Conservation (phyloP, 1,139 yeast species). For the Pneumocystis sp. region DNA sequence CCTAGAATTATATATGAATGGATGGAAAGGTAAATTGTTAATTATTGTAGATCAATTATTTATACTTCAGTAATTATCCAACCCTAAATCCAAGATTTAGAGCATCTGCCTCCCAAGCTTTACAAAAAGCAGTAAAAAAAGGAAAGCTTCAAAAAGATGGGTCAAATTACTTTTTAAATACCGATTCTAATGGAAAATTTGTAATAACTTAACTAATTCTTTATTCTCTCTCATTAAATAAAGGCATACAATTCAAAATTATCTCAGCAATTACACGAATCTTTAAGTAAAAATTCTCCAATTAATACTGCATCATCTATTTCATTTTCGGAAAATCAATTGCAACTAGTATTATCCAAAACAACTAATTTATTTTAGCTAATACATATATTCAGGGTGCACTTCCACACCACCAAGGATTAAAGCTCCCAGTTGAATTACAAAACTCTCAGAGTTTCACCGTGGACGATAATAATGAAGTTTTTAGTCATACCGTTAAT, state of each 20-base stretch:
- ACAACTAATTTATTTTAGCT: not conserved
- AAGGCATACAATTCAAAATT: not conserved
- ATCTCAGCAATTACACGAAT: not conserved
- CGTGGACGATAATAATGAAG: slow-evolving; percentile 24
- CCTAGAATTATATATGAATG: slow-evolving; percentile 4
- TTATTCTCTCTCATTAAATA: not conserved
- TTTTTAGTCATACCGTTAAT: slow-evolving; percentile 19
- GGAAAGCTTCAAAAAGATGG: slow-evolving; percentile 1
- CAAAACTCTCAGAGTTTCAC: slow-evolving; percentile 24
- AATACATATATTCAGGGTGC: slow-evolving; percentile 6
- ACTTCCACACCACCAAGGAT: slow-evolving; percentile 14
- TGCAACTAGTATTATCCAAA: slow-evolving; percentile 5
- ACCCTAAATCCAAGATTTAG: slow-evolving; percentile 1
- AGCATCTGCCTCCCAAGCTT: not conserved
- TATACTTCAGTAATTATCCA: not conserved
- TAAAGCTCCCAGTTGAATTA: slow-evolving; percentile 14
- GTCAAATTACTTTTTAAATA: not conserved
- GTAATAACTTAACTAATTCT: not conserved
- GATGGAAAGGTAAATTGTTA: not conserved
- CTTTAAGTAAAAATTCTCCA: not conserved
- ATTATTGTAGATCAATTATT: not conserved
- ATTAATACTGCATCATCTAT: slow-evolving; percentile 1
- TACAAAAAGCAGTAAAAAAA: not conserved
- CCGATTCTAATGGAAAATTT: not conserved
- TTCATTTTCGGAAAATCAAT: not conserved